These are phyloP conservation scores for Phytopythium delawarense DNA, from an alignment of 352 stramenopile genomes.

Conservation along the genomic window DNA sequence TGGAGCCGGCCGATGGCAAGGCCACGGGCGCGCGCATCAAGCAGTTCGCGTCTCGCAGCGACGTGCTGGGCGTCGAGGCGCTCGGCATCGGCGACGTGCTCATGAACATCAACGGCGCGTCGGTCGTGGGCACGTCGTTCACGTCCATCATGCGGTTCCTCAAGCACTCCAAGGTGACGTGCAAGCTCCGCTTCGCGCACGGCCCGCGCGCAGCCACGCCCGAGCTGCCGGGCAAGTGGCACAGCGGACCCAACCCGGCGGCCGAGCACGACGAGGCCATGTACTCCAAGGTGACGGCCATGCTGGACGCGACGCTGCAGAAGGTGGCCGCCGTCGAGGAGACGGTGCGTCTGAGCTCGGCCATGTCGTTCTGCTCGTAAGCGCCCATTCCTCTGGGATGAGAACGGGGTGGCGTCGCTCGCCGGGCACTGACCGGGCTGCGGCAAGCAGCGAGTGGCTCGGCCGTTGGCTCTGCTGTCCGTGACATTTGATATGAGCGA, in stretches of 20 bases:
- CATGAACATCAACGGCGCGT: constrained; percentile 71
- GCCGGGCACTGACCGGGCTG: not conserved
- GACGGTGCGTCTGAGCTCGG: constrained; percentile 65
- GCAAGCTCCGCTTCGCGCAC: constrained; percentile 66
- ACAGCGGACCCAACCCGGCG: constrained; percentile 24
- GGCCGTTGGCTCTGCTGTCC: not conserved
- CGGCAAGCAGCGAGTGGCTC: not conserved
- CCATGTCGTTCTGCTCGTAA: constrained; percentile 66
- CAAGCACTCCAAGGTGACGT: constrained; percentile 74
- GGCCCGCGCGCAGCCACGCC: constrained; percentile 3
- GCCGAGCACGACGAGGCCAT: constrained; percentile 34
- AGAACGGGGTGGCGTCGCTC: not conserved
- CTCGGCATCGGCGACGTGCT: constrained; percentile 60
- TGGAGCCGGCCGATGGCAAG: constrained; percentile 41
- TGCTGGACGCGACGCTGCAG: constrained; percentile 72
- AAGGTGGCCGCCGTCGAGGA: constrained; percentile 74
- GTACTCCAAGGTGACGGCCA: constrained; percentile 63
- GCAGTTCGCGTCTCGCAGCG: constrained; percentile 56
- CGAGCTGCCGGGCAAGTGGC: constrained; percentile 17
- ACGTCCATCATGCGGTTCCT: constrained; percentile 71
- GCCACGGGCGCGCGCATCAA: constrained; percentile 60
- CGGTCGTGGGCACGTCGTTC: constrained; percentile 46
- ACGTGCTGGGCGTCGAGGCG: constrained; percentile 63
- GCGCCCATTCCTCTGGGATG: not conserved
- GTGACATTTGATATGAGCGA: not conserved